Base-by-base conservation (phyloP, 768 basidiomycete species). In the Tulasnella sp. region DNA sequence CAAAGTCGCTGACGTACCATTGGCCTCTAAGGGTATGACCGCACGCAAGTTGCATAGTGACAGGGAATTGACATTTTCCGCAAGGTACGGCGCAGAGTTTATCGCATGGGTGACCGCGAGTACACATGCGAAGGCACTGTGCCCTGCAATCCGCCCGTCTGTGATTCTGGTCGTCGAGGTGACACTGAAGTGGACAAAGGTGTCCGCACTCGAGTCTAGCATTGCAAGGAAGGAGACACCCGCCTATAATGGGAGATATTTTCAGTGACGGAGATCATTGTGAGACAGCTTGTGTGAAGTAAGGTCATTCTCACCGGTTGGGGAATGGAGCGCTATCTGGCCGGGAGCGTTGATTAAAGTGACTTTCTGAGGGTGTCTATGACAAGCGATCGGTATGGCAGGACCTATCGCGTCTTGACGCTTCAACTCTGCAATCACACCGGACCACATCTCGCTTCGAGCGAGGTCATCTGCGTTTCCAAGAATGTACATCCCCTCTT, bases 401-500 rank as follows among this genome's bases (percentile, higher is more conserved):
- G 83, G 73, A 6, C 90, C 91, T 44, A 91, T 80, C 15, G 84
- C 83, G 26, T 86, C 87, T 23, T 85, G 81, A 3, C 80, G 81
- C 44, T 89, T 87, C 70, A 93, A 84, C 80, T 90, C 87, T 23
- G 89, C 86, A 2, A 92, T 83, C 23, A 92, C 85, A 0, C 82
- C 83, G 0, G 82, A 82, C 93, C 92, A 93, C 83, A 90, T 91
- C 11, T 81, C 73, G 78, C 88, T 90, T 4, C 32, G 55, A 42
- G 79, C 37, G 11, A 79, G 44, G 26, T 79, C 48, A 2, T 44
- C 82, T 0, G 90, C 89, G 74, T 93, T 92, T 32, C 93, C 93
- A 6, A 94, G 83, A 39, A 94, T 88, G 81, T 87, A 93, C 2
- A 94, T 84, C 7, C 93, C 93, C 79, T 94, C 89, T 72, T 89